Base-by-base conservation (phyloP, 768 basidiomycete species). In the Tephrocybe sp. region DNA sequence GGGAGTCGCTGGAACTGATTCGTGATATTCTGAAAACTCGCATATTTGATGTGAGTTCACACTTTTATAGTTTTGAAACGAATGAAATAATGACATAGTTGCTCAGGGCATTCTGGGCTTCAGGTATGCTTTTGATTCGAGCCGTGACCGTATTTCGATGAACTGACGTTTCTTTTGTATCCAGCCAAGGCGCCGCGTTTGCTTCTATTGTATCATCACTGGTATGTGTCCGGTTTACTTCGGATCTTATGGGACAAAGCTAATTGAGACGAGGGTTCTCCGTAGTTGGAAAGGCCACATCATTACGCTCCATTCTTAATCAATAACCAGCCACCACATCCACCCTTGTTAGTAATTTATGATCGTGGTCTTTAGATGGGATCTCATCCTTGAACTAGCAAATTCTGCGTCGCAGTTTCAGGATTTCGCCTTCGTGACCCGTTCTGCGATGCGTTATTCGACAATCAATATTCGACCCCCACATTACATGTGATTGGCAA, bases 101-200 rank as follows among this genome's bases (percentile, higher is more conserved):
- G n/a, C 34, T 16, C 57, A 91, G 87, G 89, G 88, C 22, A 79
- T 91, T 7, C 77, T 92, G 59, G 89, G 89, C 5, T 91, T 91
- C 62, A 90, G 88, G 86, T 84, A 66, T 50, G 51, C 41, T 36
- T 25, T 24, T 32, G 5, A 39, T 32, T 31, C 34, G 40, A 21
- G 25, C 28, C 5, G 22, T 42, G n/a, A n/a, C n/a, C n/a, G n/a
- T n/a, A n/a, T n/a, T n/a, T n/a, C n/a, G n/a, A n/a, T n/a, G n/a
- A n/a, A n/a, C n/a, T n/a, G n/a, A n/a, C n/a, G n/a, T n/a, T n/a
- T n/a, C n/a, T n/a, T n/a, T n/a, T n/a, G n/a, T n/a, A 26, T 42
- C n/a, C 53, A 88, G 87, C 53, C 91, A 93, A 68, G 90, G 90
- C 13, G 90, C 87, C 13, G 82, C 80, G 4, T 75, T 91, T 67